Evolutionary conservation across 2,329 filamentous ascomycete genomes (phyloP), one percentile per base, ranked within the genome.

Genomic region (Cladophialophora psammophila): DNA sequence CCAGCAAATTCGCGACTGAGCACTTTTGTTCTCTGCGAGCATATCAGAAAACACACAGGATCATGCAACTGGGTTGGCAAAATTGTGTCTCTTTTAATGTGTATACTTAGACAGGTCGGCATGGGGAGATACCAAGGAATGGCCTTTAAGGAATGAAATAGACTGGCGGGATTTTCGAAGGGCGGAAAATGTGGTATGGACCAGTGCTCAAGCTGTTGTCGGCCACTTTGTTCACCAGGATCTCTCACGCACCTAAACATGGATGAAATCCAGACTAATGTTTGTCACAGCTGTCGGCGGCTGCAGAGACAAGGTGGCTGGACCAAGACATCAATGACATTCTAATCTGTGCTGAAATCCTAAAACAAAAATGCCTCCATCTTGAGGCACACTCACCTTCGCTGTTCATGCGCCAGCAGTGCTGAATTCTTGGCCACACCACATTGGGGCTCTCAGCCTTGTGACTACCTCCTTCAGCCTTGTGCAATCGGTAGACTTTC

Each of bases 91-190:
- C 26, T 42, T 60, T 50, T 31, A 60, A 34, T 15, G 35, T 54
- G 59, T 61, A 61, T 53, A 61, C 48, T 42, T 54, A 61, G 48
- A 61, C 31, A 32, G 59, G 35, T n/a, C 7, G 59, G 59, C 59
- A 53, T 54, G 45, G 45, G 18, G 45, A n/a, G 59, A 15, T 42
- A 31, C 18, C 7, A 15, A 40, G 38, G n/a, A 9, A n/a, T 52
- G 59, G 60, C 40, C 20, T 35, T 36, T 18, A 59, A 12, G 57
- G 45, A 34, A 53, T 20, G 12, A 61, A 61, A 53, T 61, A 61
- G 59, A 61, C 5, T 34, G 38, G 48, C 12, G 10, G 48, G 18
- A 26, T 42, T 50, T 36, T 48, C 32, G 20, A 36, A 5, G 55
- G 36, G 15, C 20, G 55, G 36, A 38, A 58, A 36, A 50, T 50